Conservation (phyloP, 75 land plant genomes). For the Isoetes taiwanensis region DNA sequence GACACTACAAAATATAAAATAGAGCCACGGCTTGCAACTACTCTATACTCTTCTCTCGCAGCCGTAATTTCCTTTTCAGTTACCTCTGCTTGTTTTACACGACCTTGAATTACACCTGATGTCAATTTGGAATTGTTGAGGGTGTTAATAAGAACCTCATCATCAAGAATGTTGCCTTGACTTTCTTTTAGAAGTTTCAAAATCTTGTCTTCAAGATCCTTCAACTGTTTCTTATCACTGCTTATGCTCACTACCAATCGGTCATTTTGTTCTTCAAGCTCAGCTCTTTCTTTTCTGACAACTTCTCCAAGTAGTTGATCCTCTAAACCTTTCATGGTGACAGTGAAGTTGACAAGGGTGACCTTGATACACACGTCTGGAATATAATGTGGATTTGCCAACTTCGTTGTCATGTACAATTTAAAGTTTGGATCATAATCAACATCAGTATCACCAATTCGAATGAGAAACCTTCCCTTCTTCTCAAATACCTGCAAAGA, state of each 20-base stretch:
- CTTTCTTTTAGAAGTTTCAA: slow-evolving; percentile 26
- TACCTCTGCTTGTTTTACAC: slow-evolving; percentile 24
- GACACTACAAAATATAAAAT: slow-evolving; percentile 27
- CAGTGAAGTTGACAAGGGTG: slow-evolving; percentile 28
- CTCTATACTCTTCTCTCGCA: slow-evolving; percentile 15
- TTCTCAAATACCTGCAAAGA: slow-evolving; percentile 18
- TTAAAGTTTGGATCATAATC: slow-evolving; percentile 28
- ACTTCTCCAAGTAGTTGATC: slow-evolving; percentile 31
- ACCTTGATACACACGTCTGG: slow-evolving; percentile 31
- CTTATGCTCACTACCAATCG: slow-evolving; percentile 27
- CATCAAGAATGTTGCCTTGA: slow-evolving; percentile 28
- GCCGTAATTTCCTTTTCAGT: slow-evolving; percentile 25
- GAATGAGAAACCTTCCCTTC: slow-evolving; percentile 21
- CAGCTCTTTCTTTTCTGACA: slow-evolving; percentile 27
- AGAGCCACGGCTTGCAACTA: slow-evolving; percentile 25
- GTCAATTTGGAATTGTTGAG: slow-evolving; percentile 24
- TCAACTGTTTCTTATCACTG: slow-evolving; percentile 26
- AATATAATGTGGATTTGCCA: slow-evolving; percentile 28
- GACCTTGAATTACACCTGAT: slow-evolving; percentile 18
- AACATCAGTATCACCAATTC: slow-evolving; percentile 24
- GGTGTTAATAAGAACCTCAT: slow-evolving; percentile 25
- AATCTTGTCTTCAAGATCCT: slow-evolving; percentile 29
- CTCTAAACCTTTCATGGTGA: slow-evolving; percentile 30
- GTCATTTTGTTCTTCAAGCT: slow-evolving; percentile 28
- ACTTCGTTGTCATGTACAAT: slow-evolving; percentile 26